Conservation (phyloP, 352 stramenopile species). For the Thalassiosira delicatula region DNA sequence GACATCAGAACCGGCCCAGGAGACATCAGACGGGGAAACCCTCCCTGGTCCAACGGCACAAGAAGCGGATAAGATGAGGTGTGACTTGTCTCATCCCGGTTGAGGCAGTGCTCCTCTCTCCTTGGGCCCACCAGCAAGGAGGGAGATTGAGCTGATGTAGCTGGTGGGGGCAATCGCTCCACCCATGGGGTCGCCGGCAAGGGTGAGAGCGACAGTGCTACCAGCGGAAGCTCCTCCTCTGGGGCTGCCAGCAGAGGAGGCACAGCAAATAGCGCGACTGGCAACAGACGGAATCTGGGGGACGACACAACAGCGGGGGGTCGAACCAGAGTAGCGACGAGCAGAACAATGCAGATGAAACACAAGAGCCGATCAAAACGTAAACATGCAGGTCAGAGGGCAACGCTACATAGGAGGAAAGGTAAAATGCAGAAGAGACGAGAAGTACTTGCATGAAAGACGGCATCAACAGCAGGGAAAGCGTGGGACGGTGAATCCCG, state of each 20-base stretch:
- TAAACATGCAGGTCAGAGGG: not conserved
- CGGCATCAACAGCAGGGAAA: not conserved
- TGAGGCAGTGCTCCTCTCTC: not conserved
- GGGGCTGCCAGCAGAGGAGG: not conserved
- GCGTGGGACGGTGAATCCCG: not conserved
- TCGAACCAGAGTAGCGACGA: not conserved
- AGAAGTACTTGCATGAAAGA: not conserved
- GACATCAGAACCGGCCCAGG: not conserved
- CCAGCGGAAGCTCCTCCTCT: not conserved
- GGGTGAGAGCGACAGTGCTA: not conserved
- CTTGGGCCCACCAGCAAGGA: slow-evolving; percentile 2
- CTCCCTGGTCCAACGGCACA: not conserved
- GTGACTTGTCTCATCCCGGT: not conserved
- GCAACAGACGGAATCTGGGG: not conserved
- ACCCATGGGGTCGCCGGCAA: not conserved
- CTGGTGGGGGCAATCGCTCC: slow-evolving; percentile 4
- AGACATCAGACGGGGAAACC: not conserved
- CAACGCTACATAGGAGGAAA: not conserved
- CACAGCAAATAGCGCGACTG: not conserved
- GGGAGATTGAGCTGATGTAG: slow-evolving; percentile 2
- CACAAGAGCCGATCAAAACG: not conserved
- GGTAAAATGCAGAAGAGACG: not conserved
- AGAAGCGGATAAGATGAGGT: not conserved
- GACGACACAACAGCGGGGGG: slow-evolving; percentile 1
- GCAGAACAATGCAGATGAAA: not conserved